phyloP scores from a whole-genome alignment of 345 rosid genomes.

The Acer campestre region DNA sequence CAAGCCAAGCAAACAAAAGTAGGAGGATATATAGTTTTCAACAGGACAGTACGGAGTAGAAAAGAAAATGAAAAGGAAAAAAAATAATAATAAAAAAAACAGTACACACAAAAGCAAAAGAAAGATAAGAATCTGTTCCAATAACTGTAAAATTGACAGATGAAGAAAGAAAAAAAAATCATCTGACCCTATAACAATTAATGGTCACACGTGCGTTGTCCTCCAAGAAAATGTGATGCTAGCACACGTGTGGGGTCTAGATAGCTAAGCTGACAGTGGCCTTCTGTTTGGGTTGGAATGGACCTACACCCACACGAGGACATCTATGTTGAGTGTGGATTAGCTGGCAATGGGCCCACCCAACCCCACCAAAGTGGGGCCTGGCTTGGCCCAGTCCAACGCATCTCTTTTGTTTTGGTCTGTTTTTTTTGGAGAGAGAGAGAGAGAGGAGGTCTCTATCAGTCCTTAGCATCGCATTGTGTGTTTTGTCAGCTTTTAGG shows the following conservation, averaged over 20 bases:
- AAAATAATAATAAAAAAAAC: too few species aligned
- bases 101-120: too few species aligned
- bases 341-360: constrained; percentile 36
- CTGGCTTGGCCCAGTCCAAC: too few species aligned
- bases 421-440: background rate
- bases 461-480: constrained; percentile 27
- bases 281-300: background rate
- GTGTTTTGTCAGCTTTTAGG: constrained; percentile 32
- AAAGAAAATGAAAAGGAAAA: too few species aligned
- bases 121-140: too few species aligned
- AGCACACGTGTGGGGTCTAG: constrained; percentile 38
- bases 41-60: background rate
- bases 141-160: background rate
- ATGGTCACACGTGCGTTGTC: constrained; percentile 2
- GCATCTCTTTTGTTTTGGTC: constrained; percentile 12
- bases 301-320: constrained; percentile 34
- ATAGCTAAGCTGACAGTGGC: constrained; percentile 26
- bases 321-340: constrained; percentile 17
- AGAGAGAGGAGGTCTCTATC: constrained; percentile 31
- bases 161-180: too few species aligned
- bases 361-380: background rate
- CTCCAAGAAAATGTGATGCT: background rate
- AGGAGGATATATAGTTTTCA: background rate
- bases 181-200: too few species aligned
- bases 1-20: background rate